Conservation (phyloP, 305 asterid genomes). For the Fraxinus velutina region DNA sequence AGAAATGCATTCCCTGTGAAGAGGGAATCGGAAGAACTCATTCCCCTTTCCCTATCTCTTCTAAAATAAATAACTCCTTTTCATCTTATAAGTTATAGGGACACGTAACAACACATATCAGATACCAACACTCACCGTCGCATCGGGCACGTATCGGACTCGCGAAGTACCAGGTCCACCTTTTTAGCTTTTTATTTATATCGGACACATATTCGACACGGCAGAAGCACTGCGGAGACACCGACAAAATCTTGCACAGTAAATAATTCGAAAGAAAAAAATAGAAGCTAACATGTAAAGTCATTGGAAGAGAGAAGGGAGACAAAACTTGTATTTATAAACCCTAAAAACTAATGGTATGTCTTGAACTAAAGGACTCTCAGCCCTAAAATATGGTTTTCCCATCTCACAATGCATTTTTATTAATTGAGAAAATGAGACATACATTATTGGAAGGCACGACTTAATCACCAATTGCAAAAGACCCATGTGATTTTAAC, state of each 20-base stretch:
- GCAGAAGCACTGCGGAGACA: neutral
- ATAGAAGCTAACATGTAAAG: neutral
- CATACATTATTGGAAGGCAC: neutral
- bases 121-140: neutral
- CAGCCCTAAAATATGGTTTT: neutral
- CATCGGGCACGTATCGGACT: neutral
- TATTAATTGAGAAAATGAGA: neutral
- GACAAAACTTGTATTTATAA: neutral
- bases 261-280: neutral
- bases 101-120: neutral
- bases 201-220: neutral
- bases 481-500: neutral
- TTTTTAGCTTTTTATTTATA: neutral
- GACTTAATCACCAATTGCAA: neutral
- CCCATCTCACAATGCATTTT: neutral
- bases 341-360: neutral
- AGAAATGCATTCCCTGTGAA: neutral
- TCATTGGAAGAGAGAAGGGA: neutral
- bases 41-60: neutral
- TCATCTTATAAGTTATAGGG: neutral
- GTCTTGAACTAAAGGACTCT: neutral
- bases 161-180: neutral
- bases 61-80: neutral
- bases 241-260: neutral
- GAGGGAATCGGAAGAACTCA: neutral